Evolutionary conservation across 352 stramenopile species (phyloP), one percentile per base, ranked within the genome.

Genomic region (Ochromonadaceae sp.): DNA sequence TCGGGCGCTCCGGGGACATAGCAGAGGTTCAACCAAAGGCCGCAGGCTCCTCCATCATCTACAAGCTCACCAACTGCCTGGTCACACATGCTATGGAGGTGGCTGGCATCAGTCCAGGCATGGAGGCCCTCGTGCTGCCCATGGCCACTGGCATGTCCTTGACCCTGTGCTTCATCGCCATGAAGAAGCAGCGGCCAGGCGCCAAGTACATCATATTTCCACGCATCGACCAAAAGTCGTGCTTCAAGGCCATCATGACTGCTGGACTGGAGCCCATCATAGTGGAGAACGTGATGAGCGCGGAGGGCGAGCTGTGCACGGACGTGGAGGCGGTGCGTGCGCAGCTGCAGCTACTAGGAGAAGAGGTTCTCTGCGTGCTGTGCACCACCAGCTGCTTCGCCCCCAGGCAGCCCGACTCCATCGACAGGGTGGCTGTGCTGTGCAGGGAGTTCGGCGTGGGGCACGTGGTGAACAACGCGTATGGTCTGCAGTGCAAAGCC

Each of bases 391-490:
- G 88, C 50, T 99, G 93, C 78, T 99, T 99, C 74, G 92, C 91
- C 30, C 93, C 93, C 25, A 76, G 93, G 22, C 84, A 89, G 26
- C 93, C 90, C 43, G 93, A 99, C 76, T 74, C 83, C 58, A 80
- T 98, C 0, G 83, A 94, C 66, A 74, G 59, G 34, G 85, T 98
- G 34, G 91, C 90, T 10, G 81, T 82, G 67, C 57, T 98, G 20
- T 95, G 86, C 61, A 61, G 77, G 22, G 59, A 82, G 4, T 70
- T 74, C 14, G 69, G 74, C 35, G 77, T 98, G 59, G 77, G 78
- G 34, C 93, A 98, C 72, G 81, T 99, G 39, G 92, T 99, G 58
- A 99, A 99, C 78, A 97, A 98, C 72, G 93, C 92, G 28, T 99
- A 99, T 70, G 93, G 93, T 35, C 76, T 98, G 31, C 92, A 98